Evolutionary conservation across 2,329 filamentous ascomycete species (phyloP).

Genomic region (Esteya vermicola): DNA sequence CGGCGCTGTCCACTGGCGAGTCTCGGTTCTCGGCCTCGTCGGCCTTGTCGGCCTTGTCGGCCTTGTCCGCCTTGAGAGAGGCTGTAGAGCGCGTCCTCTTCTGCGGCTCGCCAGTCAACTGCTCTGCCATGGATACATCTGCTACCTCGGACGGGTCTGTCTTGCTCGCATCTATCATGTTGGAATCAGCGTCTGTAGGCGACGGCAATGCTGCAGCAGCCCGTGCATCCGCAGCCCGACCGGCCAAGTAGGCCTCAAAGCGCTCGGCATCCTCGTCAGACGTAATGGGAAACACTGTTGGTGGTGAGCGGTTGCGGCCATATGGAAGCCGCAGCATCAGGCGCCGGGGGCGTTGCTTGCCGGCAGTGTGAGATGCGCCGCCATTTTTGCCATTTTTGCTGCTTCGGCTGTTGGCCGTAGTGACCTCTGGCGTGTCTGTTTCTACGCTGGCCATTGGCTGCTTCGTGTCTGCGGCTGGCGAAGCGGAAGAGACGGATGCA

Average conservation of each 20-base stretch:
- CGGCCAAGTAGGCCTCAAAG: slow-evolving; percentile 4
- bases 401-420: too few species aligned
- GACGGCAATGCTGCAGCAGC: neutral
- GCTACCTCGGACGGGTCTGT: neutral
- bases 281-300: slow-evolving; percentile 4
- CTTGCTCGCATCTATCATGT: too few species aligned
- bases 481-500: neutral
- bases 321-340: slow-evolving; percentile 8
- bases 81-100: too few species aligned
- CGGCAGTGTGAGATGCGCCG: too few species aligned
- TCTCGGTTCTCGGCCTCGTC: neutral
- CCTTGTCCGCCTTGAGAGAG: neutral
- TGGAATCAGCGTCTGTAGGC: too few species aligned
- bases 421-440: too few species aligned
- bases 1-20: neutral
- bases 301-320: slow-evolving; percentile 6
- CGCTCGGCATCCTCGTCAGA: slow-evolving; percentile 6
- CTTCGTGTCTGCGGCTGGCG: neutral
- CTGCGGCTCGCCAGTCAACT: neutral
- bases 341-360: neutral
- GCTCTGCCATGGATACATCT: neutral
- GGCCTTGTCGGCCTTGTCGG: neutral
- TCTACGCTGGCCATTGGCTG: too few species aligned
- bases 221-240: neutral
- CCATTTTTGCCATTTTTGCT: too few species aligned